Evolutionary conservation across 768 basidiomycete genomes (phyloP), one percentile per base, ranked within the genome.

Genomic region (Amanita jacksonii): DNA sequence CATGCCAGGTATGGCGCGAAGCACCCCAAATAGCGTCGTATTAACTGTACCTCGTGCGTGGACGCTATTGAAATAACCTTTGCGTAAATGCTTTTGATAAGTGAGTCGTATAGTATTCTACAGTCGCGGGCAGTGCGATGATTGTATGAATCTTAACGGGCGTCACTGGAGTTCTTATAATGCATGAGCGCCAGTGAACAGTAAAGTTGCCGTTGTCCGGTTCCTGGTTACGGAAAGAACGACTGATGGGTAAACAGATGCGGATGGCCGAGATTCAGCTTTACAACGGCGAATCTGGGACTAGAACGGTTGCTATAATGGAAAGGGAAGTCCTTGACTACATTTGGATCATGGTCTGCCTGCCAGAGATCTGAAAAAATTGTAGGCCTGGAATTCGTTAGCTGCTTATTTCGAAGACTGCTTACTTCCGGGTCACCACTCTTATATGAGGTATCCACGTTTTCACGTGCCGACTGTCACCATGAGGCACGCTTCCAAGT

Each of bases 381-480:
- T 36, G 20, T 24, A 28, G 27, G 34, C 34, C 43, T 43, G 23
- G 39, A 16, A 22, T 34, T 22, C 13, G 4, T 27, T 9, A 22
- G 12, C 30, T 22, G 15, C 28, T 45, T 38, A 45, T 16, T 38
- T 45, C 44, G 37, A 45, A 37, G 37, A 19, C n/a, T 36, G 13
- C n/a, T 37, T 45, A 19, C 32, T 38, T 35, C 44, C 32, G n/a
- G 23, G 25, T 34, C 43, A 27, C 31, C 16, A n/a, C 13, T 19
- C n/a, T n/a, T 38, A 24, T 18, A 44, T 37, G 20, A 18, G 33
- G 23, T 45, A 12, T 16, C 44, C 37, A 38, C 44, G 44, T 38
- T 15, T 38, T 8, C 20, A 19, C 44, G 30, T 38, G 27, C 38
- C 44, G 27, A 45, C 44, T 28, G 38, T 45, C 44, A 45, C 25